phyloP scores from a whole-genome alignment of 768 basidiomycete genomes.

The Rhodotorula graminis region DNA sequence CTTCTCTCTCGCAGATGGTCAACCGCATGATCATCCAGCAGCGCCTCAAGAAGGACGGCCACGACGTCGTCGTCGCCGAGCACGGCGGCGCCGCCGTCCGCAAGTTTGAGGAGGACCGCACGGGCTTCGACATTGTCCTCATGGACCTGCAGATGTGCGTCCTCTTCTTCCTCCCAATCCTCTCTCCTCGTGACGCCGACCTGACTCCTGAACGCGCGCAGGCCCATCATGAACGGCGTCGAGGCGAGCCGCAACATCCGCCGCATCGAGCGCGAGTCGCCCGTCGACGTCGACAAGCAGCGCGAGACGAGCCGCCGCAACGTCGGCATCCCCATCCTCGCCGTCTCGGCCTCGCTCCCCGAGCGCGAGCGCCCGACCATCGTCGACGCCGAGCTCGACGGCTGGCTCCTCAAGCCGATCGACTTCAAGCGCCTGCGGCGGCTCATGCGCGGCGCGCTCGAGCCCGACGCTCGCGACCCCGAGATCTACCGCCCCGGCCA shows the following conservation, averaged over 20 bases:
- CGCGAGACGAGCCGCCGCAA: constrained; percentile 56
- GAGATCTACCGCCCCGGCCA: constrained; percentile 52
- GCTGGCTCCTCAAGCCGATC: constrained; percentile 79
- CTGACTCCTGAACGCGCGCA: constrained; percentile 54
- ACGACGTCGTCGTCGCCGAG: constrained; percentile 60
- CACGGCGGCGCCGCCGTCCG: constrained; percentile 73
- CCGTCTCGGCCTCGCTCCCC: constrained; percentile 69
- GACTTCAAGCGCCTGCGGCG: constrained; percentile 64
- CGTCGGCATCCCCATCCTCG: constrained; percentile 71
- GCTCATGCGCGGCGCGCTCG: constrained; percentile 60
- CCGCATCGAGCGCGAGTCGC: constrained; percentile 52
- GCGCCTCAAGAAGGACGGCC: constrained; percentile 62
- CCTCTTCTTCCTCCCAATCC: neutral
- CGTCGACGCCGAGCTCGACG: constrained; percentile 45
- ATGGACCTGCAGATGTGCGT: constrained; percentile 71
- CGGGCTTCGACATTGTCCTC: constrained; percentile 63
- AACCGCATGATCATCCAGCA: constrained; percentile 68
- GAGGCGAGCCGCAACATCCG: constrained; percentile 66
- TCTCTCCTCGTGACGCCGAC: constrained; percentile 5
- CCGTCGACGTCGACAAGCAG: constrained; percentile 3
- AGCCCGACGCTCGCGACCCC: constrained; percentile 53
- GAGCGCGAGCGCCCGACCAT: constrained; percentile 33
- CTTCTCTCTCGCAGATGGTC: constrained; percentile 56
- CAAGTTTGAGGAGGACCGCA: constrained; percentile 54
- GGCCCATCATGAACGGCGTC: constrained; percentile 67